These are phyloP conservation scores for Prunus persica DNA, from an alignment of 306 rosid genomes.

Conservation along the genomic window DNA sequence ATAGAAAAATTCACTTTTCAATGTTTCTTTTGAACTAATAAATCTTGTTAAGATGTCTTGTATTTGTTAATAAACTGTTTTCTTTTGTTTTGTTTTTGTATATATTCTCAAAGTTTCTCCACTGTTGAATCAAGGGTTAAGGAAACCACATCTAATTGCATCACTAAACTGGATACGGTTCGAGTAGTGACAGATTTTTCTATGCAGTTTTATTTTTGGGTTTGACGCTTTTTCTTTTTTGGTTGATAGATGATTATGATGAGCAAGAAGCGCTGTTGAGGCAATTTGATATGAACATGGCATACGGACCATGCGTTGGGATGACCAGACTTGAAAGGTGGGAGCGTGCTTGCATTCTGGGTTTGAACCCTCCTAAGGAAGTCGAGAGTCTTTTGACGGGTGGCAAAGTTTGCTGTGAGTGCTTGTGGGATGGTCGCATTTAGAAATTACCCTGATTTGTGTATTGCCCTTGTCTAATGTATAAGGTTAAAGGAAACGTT, in stretches of 20 bases:
- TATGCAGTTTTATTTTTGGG: neutral
- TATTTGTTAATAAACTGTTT: neutral
- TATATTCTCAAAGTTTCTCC: neutral
- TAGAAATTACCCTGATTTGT: slow-evolving; percentile 20
- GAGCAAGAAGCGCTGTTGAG: slow-evolving; percentile 53
- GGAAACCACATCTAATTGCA: neutral
- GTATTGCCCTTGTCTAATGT: neutral
- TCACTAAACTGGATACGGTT: neutral
- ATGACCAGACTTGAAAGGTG: slow-evolving; percentile 63
- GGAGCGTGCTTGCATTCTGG: slow-evolving; percentile 75
- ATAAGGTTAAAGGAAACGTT: no score
- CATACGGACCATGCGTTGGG: slow-evolving; percentile 81
- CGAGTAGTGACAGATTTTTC: neutral
- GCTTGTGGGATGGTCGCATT: slow-evolving; percentile 58
- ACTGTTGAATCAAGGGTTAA: neutral
- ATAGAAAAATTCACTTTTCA: neutral
- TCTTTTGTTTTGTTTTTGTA: neutral
- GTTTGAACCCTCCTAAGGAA: slow-evolving; percentile 64
- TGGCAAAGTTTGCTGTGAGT: slow-evolving; percentile 36
- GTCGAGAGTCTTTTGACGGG: slow-evolving; percentile 41
- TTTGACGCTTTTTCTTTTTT: neutral
- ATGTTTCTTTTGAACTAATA: neutral
- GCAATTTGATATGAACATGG: slow-evolving; percentile 79
- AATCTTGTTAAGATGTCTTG: neutral
- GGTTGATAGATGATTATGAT: slow-evolving; percentile 47